These are phyloP conservation scores for Carex arenaria DNA, from an alignment of 202 grass and related monocot species.

Conservation along the genomic window DNA sequence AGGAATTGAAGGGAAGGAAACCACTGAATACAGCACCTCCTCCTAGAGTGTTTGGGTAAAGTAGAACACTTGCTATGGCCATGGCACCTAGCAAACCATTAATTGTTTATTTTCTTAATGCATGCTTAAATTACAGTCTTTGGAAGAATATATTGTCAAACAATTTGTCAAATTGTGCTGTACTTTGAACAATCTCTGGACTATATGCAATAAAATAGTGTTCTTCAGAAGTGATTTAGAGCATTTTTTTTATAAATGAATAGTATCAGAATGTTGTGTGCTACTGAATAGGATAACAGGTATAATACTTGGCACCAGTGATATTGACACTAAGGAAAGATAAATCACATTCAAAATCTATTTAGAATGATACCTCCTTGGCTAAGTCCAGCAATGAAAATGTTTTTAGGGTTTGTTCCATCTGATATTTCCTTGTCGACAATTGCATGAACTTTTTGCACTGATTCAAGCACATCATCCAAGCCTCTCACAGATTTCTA, in stretches of 20 bases:
- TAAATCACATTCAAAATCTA: background rate
- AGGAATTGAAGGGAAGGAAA: conserved; percentile 40
- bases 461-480: conserved; percentile 44
- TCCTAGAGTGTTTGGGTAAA: conserved; percentile 46
- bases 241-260: no score
- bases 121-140: no score
- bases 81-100: conserved; percentile 30
- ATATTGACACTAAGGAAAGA: no score
- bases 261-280: no score
- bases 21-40: conserved; percentile 65
- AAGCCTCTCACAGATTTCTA: conserved; percentile 54
- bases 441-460: conserved; percentile 41
- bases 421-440: conserved; percentile 46
- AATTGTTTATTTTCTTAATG: background rate
- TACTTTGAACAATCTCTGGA: no score
- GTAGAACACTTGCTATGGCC: conserved; percentile 45
- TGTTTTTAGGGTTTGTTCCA: conserved; percentile 30
- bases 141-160: no score
- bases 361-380: conserved; percentile 48
- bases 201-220: no score
- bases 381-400: conserved; percentile 56
- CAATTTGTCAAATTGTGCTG: no score
- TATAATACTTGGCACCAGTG: no score
- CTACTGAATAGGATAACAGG: no score
- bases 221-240: no score